Evolutionary conservation across 306 rosid genomes (phyloP).

Genomic region (Biancaea sappan): DNA sequence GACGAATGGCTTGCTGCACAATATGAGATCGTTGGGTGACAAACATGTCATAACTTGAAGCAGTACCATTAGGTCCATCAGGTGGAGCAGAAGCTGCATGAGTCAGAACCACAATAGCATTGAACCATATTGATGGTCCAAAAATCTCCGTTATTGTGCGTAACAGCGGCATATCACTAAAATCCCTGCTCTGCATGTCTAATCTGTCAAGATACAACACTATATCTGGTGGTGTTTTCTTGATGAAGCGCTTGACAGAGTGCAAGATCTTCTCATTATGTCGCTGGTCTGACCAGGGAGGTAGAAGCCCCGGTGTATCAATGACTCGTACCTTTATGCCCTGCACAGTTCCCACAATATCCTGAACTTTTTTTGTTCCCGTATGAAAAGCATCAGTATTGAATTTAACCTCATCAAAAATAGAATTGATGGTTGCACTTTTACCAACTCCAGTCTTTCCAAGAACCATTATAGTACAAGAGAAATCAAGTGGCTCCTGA

Average conservation of each 20-base stretch:
- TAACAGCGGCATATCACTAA: constrained; percentile 92
- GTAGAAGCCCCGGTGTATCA: constrained; percentile 95
- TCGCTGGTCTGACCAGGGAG: constrained; percentile 88
- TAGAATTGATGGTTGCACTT: constrained; percentile 97
- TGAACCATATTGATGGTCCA: constrained; percentile 96
- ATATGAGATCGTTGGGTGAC: constrained; percentile 97
- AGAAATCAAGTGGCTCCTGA: constrained; percentile 90
- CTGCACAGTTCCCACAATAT: constrained; percentile 92
- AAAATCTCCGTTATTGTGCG: constrained; percentile 90
- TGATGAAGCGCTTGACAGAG: constrained; percentile 75
- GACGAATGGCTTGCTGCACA: constrained; percentile 99
- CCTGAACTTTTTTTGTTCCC: constrained; percentile 97
- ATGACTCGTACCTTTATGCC: constrained; percentile 94
- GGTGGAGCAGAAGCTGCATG: constrained; percentile 99
- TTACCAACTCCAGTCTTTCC: constrained; percentile 98
- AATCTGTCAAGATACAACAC: constrained; percentile 92
- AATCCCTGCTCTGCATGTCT: constrained; percentile 95
- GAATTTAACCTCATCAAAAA: constrained; percentile 90
- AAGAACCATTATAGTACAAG: constrained; percentile 96
- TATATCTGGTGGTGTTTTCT: constrained; percentile 95
- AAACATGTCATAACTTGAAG: constrained; percentile 93
- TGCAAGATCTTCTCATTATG: constrained; percentile 87
- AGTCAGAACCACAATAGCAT: constrained; percentile 95
- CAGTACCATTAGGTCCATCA: constrained; percentile 91
- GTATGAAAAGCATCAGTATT: constrained; percentile 82